Conservation (phyloP, 169 alveolate species). For the Plasmodium coatneyi region DNA sequence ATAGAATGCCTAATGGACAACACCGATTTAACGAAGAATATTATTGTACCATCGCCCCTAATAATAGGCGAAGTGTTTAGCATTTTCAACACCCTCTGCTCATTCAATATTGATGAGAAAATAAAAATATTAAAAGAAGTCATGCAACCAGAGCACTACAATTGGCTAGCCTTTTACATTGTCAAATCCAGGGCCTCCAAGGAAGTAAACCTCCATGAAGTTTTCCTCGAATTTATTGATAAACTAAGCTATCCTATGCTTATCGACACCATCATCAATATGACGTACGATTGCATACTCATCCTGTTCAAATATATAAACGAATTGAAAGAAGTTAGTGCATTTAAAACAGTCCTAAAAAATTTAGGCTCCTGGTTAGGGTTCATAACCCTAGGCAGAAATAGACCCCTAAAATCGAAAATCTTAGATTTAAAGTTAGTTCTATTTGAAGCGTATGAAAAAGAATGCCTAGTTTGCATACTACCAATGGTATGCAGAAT, state of each 20-base stretch:
- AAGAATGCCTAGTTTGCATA: conserved; percentile 87
- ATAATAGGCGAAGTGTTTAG: conserved; percentile 82
- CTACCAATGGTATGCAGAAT: conserved; percentile 91
- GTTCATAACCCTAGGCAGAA: conserved; percentile 88
- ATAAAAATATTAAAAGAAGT: conserved; percentile 83
- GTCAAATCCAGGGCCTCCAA: conserved; percentile 92
- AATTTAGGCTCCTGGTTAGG: conserved; percentile 94
- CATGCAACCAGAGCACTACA: conserved; percentile 85
- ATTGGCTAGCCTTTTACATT: conserved; percentile 91
- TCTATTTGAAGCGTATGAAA: conserved; percentile 87
- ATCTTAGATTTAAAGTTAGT: conserved; percentile 89
- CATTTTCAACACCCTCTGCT: conserved; percentile 83
- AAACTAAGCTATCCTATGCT: conserved; percentile 86
- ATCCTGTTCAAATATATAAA: conserved; percentile 85
- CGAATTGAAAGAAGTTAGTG: conserved; percentile 86
- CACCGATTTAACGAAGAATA: conserved; percentile 71
- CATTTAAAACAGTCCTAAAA: conserved; percentile 90
- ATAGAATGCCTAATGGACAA: conserved; percentile 82
- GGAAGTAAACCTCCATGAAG: conserved; percentile 91
- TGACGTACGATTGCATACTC: conserved; percentile 90
- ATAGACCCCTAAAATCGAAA: conserved; percentile 90
- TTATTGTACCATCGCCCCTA: conserved; percentile 77
- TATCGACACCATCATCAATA: conserved; percentile 82
- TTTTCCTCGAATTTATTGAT: conserved; percentile 88
- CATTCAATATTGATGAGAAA: conserved; percentile 81